These are phyloP conservation scores for Dipteronia sinensis DNA, from an alignment of 345 rosid genomes.

Conservation along the genomic window DNA sequence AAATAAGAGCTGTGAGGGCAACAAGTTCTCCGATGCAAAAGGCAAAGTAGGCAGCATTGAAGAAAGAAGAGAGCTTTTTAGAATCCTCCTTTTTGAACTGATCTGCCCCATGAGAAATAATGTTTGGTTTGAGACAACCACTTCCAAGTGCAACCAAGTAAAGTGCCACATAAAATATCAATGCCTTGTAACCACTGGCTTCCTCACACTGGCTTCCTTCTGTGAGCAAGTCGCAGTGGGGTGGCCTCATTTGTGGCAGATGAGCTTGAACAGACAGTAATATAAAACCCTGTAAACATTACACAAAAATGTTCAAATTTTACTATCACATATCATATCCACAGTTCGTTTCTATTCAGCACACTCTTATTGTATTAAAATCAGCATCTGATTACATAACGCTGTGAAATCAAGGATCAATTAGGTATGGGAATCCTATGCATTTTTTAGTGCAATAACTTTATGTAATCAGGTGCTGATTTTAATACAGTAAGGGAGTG, in stretches of 20 bases:
- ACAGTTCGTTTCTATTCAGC: too few species aligned
- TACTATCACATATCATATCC: too few species aligned
- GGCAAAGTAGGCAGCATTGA: slow-evolving; percentile 88
- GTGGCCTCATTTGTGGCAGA: slow-evolving; percentile 84
- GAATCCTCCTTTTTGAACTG: slow-evolving; percentile 62
- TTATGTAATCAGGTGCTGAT: too few species aligned
- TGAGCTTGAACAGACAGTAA: slow-evolving; percentile 88
- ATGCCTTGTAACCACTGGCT: slow-evolving; percentile 67
- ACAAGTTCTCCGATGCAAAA: slow-evolving; percentile 83
- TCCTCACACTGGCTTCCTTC: slow-evolving; percentile 45
- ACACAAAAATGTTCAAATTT: background rate
- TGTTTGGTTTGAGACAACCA: slow-evolving; percentile 96
- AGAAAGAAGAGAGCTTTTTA: slow-evolving; percentile 77
- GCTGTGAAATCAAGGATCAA: too few species aligned
- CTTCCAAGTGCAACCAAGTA: slow-evolving; percentile 93
- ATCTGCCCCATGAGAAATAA: slow-evolving; percentile 90
- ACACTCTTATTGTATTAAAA: too few species aligned
- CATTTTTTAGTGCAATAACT: too few species aligned
- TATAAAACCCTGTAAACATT: slow-evolving; percentile 69
- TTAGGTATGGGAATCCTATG: too few species aligned
- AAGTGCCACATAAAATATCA: slow-evolving; percentile 69
- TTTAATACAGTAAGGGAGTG: too few species aligned
- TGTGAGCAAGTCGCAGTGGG: slow-evolving; percentile 54
- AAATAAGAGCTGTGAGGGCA: slow-evolving; percentile 81
- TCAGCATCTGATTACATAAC: too few species aligned